Evolutionary conservation across 257 asterid species (phyloP), one percentile per base, ranked within the genome.

Genomic region (Petunia secreta): DNA sequence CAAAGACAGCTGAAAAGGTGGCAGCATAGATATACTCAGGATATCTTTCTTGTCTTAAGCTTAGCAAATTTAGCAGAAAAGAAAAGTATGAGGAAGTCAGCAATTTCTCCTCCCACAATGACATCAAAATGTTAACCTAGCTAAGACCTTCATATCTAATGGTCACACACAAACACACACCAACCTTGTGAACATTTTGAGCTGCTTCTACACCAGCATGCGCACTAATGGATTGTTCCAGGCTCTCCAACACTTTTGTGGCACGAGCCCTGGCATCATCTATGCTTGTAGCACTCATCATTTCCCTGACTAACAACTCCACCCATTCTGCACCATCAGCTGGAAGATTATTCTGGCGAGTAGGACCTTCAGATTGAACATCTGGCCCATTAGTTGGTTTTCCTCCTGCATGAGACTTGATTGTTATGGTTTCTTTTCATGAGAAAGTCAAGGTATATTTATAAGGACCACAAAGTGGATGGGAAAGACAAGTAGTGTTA

Each of bases 221-320:
- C 13, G 81, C 79, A 14, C 83, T 87, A 83, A 94, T 91, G 80
- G 94, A 87, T 82, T 86, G 91, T 88, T 90, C 98, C 84, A 94
- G 83, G 75, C 83, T 86, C 91, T 91, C 94, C 78, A 95, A 82
- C 67, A 93, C 89, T 34, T 80, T 82, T 0, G 93, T 69, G 11
- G 95, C 95, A 25, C 97, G 90, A 64, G 84, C 73, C 83, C 84
- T 91, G 73, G 98, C 98, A 79, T 95, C 97, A 79, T 92, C 95
- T 15, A 95, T 71, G 85, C 89, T 95, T 40, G 90, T 85, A 82
- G 98, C 92, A 75, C 73, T 83, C 82, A 75, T 82, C 97, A 95
- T 91, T 90, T 95, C 97, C 63, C 62, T 83, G 79, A 95, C 94
- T 68, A 95, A 67, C 60, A 91, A 84, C 79, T 94, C 94, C 63